A percentile compares a stretch with the other conserved stretches of the same genome.
phyloP scores from a whole-genome alignment of 306 rosid species.

The Cotoneaster glaucophyllus region DNA sequence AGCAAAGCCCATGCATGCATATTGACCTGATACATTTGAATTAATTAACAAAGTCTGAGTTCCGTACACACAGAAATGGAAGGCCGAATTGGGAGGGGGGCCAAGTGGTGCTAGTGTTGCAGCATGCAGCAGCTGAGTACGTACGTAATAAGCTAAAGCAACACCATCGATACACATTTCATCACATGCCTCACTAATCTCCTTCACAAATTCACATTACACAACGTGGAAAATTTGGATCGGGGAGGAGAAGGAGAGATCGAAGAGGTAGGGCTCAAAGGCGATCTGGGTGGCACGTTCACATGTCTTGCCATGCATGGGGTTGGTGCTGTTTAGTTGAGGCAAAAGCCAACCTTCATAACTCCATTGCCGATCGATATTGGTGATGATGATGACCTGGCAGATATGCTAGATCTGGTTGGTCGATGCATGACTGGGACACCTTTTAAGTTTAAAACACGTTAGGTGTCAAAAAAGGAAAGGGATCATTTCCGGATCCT shows the following conservation, averaged over 20 bases:
- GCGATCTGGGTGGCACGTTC: constrained; percentile 36
- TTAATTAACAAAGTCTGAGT: not conserved
- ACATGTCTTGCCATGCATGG: constrained; percentile 35
- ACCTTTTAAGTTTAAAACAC: constrained; percentile 4
- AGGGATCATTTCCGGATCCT: too few relatives aligned
- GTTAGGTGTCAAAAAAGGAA: constrained; percentile 22
- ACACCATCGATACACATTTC: not conserved
- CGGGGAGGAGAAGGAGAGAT: not conserved
- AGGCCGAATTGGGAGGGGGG: not conserved
- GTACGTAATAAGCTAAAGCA: not conserved
- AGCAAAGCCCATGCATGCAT: not conserved
- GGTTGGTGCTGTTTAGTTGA: constrained; percentile 46
- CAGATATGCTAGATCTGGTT: constrained; percentile 48
- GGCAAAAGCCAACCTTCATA: constrained; percentile 1
- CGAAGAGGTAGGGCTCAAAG: not conserved
- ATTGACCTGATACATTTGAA: not conserved
- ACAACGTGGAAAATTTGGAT: not conserved
- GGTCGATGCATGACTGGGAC: constrained; percentile 37
- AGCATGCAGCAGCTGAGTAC: not conserved
- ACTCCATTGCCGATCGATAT: not conserved
- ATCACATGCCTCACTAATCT: not conserved
- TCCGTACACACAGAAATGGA: not conserved
- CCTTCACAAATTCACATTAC: not conserved
- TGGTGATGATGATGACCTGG: constrained; percentile 33
- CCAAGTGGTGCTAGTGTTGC: not conserved